Conservation (phyloP, 2,329 filamentous ascomycete genomes). For the Pseudogymnoascus pannorum region DNA sequence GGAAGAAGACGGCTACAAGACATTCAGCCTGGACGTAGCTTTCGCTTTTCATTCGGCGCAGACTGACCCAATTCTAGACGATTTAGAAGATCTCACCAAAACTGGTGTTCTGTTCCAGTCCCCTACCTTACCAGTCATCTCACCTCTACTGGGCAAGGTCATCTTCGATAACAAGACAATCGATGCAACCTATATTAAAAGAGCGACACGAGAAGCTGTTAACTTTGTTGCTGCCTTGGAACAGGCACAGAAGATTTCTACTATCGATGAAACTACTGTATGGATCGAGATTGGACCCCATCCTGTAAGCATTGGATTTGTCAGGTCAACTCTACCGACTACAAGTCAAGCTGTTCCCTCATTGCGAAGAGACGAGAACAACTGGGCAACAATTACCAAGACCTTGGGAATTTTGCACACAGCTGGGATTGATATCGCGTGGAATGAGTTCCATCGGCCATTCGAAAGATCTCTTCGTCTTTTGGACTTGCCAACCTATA, state of each 20-base stretch:
- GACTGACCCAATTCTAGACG: constrained; percentile 52
- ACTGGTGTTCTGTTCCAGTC: constrained; percentile 46
- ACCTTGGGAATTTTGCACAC: constrained; percentile 41
- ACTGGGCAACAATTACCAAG: constrained; percentile 46
- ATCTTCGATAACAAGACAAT: constrained; percentile 48
- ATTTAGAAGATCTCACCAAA: constrained; percentile 47
- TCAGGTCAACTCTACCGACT: constrained; percentile 53
- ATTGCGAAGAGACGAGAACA: constrained; percentile 43
- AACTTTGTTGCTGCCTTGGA: constrained; percentile 58
- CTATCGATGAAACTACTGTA: constrained; percentile 59
- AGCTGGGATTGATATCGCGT: constrained; percentile 45
- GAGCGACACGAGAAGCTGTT: constrained; percentile 58
- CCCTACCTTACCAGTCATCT: constrained; percentile 55
- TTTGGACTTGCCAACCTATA: constrained; percentile 51
- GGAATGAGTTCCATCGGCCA: constrained; percentile 49
- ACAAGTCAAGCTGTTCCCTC: constrained; percentile 33
- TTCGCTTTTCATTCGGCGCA: constrained; percentile 61
- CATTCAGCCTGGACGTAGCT: constrained; percentile 53
- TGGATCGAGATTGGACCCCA: constrained; percentile 68
- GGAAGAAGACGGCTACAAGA: constrained; percentile 22
- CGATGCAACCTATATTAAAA: constrained; percentile 53
- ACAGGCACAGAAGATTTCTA: constrained; percentile 46
- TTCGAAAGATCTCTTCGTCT: constrained; percentile 47
- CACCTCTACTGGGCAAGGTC: constrained; percentile 56
- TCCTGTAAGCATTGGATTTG: constrained; percentile 58